These are phyloP conservation scores for Filosporella fistucella DNA, from an alignment of 495 filamentous ascomycete genomes.

Conservation along the genomic window DNA sequence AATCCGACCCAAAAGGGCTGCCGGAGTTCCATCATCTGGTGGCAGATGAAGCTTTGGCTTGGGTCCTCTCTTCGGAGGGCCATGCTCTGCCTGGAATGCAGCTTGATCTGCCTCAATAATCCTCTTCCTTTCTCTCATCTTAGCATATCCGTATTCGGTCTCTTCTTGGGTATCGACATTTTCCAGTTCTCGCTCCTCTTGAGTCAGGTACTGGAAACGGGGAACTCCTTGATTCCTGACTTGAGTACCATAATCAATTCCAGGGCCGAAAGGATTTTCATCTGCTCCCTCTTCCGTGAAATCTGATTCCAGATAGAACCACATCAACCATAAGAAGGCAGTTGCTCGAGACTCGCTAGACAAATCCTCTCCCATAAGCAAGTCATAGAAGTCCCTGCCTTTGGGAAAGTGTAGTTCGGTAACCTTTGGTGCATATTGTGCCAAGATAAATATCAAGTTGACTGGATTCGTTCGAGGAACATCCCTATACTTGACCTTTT, in stretches of 20 bases:
- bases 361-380: conserved; percentile 83
- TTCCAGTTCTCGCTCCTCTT: conserved; percentile 72
- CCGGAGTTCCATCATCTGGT: conserved; percentile 47
- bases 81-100: conserved; percentile 31
- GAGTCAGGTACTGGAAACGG: conserved; percentile 66
- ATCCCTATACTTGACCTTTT: conserved; percentile 63
- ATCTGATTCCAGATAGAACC: conserved; percentile 98
- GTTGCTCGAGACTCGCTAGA: conserved; percentile 79
- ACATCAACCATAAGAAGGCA: conserved; percentile 97
- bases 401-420: conserved; percentile 89
- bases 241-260: conserved; percentile 57
- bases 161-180: conserved; percentile 90
- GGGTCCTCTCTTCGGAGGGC: conserved; percentile 44
- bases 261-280: conserved; percentile 86
- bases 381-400: conserved; percentile 87
- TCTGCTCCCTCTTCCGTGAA: conserved; percentile 77
- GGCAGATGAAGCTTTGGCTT: conserved; percentile 52
- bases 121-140: conserved; percentile 79
- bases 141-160: conserved; percentile 77
- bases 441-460: conserved; percentile 92
- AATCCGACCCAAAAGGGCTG: conserved; percentile 34
- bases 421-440: conserved; percentile 84
- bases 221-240: conserved; percentile 76
- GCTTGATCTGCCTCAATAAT: conserved; percentile 50
- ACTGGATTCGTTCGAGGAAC: conserved; percentile 93